These are phyloP conservation scores for Dendryphion nanum DNA, from an alignment of 2,329 filamentous ascomycete genomes.

Conservation along the genomic window DNA sequence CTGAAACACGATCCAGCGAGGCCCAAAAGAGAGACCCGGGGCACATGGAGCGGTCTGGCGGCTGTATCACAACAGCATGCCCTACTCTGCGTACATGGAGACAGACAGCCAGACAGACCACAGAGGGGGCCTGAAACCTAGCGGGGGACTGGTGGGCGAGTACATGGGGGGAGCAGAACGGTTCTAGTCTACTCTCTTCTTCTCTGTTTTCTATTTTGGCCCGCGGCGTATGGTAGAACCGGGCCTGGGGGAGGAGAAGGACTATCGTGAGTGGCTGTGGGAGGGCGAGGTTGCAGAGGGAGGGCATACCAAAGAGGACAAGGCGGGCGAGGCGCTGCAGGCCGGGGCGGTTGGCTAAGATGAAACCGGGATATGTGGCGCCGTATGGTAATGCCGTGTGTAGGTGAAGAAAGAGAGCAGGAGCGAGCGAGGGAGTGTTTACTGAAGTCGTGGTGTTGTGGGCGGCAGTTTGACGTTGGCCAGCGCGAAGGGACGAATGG, in stretches of 20 bases:
- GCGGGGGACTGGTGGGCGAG: conserved; percentile 35
- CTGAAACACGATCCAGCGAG: conserved; percentile 41
- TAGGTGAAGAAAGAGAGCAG: not conserved
- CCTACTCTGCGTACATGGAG: conserved; percentile 23
- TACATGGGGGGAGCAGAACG: conserved; percentile 14
- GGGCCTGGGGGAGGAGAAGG: conserved; percentile 13
- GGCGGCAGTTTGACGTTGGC: conserved; percentile 35
- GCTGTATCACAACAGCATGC: conserved; percentile 28
- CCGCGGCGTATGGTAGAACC: conserved; percentile 13
- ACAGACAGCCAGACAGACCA: no score
- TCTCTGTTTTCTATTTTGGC: conserved; percentile 25
- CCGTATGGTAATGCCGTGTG: conserved; percentile 8
- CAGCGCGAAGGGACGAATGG: conserved; percentile 28
- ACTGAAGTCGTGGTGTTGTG: conserved; percentile 9
- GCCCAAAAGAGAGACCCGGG: conserved; percentile 22
- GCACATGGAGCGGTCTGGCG: conserved; percentile 29
- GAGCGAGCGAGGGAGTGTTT: conserved; percentile 5
- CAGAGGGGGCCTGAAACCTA: conserved; percentile 37
- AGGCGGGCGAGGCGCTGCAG: conserved; percentile 33
- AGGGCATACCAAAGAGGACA: conserved; percentile 18
- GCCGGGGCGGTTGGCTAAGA: conserved; percentile 33
- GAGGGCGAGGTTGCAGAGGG: conserved; percentile 19
- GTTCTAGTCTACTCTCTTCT: conserved; percentile 15
- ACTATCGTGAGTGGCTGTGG: conserved; percentile 26
- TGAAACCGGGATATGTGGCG: conserved; percentile 34